Conservation (phyloP, 2,329 filamentous ascomycete genomes). For the Phyllosticta citribraziliensis region DNA sequence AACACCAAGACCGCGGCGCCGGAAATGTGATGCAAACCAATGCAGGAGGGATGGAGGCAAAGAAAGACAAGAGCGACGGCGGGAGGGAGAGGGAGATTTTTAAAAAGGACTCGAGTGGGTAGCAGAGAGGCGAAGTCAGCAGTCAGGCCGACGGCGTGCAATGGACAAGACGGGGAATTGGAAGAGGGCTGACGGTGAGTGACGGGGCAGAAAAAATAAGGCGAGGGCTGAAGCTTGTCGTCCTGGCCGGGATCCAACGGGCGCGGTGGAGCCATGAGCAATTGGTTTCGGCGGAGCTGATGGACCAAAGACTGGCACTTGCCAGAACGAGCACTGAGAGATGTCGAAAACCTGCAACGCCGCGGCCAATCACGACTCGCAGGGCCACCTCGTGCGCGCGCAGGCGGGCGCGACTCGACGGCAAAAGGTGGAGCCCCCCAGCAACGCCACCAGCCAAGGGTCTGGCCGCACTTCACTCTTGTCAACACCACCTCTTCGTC, state of each 20-base stretch:
- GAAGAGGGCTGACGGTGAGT: neutral
- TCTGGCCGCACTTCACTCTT: neutral
- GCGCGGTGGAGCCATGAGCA: constrained; percentile 4
- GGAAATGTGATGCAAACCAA: neutral
- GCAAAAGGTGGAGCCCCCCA: neutral
- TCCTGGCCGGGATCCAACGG: constrained; percentile 2
- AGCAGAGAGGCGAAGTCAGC: neutral
- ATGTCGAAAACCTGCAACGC: neutral
- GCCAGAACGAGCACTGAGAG: neutral
- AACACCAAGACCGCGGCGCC: neutral
- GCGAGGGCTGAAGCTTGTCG: constrained; percentile 6
- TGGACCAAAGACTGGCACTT: neutral
- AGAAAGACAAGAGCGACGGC: neutral
- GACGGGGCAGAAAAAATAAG: neutral
- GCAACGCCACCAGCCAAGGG: neutral
- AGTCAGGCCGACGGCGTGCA: neutral
- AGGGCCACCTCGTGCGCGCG: neutral
- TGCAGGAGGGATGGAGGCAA: neutral
- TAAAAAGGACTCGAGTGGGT: neutral
- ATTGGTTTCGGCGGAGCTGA: constrained; percentile 6
- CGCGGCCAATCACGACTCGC: neutral
- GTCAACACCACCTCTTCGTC: neutral
- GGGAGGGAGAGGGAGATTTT: neutral
- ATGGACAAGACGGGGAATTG: neutral
- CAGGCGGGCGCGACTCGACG: neutral